Evolutionary conservation across 2,329 filamentous ascomycete species (phyloP), one percentile per base, ranked within the genome.

Genomic region (Cyclaneusma minus): DNA sequence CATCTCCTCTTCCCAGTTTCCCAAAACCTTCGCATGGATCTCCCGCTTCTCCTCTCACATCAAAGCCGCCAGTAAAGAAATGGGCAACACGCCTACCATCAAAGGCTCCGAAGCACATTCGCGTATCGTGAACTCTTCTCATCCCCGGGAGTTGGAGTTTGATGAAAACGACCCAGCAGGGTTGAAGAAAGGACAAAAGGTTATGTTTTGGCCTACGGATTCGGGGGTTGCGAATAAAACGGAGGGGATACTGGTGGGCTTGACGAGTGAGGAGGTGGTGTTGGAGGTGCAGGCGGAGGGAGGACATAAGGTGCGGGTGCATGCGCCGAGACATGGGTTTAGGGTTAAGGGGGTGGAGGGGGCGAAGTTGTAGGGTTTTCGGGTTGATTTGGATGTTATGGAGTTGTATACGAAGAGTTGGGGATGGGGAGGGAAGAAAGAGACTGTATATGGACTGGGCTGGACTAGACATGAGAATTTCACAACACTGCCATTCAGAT

Each of bases 21-120:
- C 74, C 1, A 60, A 54, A 30, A 62, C 69, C 0, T 75, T 66
- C 42, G 62, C 63, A 2, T 82, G 73, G 71, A 58, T 78, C 11
- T 45, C 52, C 22, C 57, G 75, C n/a, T 81, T 80, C 48, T 50
- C 62, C 27, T 43, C 41, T 10, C 56, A 54, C 2, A 42, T 69
- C 2, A 48, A 52, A 4, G 45, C 46, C 5, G 60, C 62, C 1
- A 57, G 51, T 29, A 36, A 43, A 12, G 42, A 41, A 17, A 38
- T 44, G 25, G 42, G 36, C 2, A 54, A 56, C 36, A 52, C 56
- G 26, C 43, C 44, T 18, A 55, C 43, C 2, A 34, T 76, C 16
- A 52, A 56, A 5, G 71, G 73, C 4, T 54, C 56, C 21, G 60
- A 69, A 37, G 70, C 69, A 3, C n/a, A n/a, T n/a, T n/a, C n/a